Evolutionary conservation across 768 basidiomycete genomes (phyloP), one percentile per base, ranked within the genome.

Genomic region (Xanthoconium stramineum): DNA sequence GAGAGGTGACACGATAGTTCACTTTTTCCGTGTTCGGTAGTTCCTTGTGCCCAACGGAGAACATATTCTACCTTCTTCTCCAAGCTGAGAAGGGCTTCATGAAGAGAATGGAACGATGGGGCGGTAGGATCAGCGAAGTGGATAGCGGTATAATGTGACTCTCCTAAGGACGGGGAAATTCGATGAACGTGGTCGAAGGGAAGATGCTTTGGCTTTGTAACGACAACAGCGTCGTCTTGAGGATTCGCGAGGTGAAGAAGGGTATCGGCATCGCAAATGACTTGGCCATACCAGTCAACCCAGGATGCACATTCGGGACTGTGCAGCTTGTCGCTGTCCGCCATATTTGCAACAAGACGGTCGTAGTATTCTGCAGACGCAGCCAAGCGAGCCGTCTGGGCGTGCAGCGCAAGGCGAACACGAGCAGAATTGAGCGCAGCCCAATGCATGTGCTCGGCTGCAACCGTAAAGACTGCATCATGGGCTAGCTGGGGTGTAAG

Each of bases 221-320:
- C 42, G 53, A 51, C 63, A 55, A 47, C 59, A 35, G 9, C 61
- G 58, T 82, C 77, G 14, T 79, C 73, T 58, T 85, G 78, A 17
- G 76, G 62, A 17, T 79, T 78, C 29, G 76, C 82, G 20, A 91
- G 72, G 37, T 75, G 78, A 20, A 75, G 73, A 48, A 91, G 75
- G 5, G 74, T 79, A 59, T 87, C 80, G 15, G 80, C 77, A 59
- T 88, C 84, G 65, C 91, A 94, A 2, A 88, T 79, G 29, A 83
- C 76, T 47, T 81, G 69, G 2, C 91, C 90, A 65, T 91, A 88
- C 91, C 89, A 91, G 53, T 89, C 89, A 12, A 90, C 86, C 91
- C 87, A 94, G 13, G 86, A 86, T 3, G 79, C 84, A 62, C 86
- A 89, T 13, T 70, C 60, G 13, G 58, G 52, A 15, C 17, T 53